A percentile compares a stretch with the other conserved stretches of the same genome.
Evolutionary conservation across 352 stramenopile species (phyloP).

Genomic region (Phytophthora parvispora): DNA sequence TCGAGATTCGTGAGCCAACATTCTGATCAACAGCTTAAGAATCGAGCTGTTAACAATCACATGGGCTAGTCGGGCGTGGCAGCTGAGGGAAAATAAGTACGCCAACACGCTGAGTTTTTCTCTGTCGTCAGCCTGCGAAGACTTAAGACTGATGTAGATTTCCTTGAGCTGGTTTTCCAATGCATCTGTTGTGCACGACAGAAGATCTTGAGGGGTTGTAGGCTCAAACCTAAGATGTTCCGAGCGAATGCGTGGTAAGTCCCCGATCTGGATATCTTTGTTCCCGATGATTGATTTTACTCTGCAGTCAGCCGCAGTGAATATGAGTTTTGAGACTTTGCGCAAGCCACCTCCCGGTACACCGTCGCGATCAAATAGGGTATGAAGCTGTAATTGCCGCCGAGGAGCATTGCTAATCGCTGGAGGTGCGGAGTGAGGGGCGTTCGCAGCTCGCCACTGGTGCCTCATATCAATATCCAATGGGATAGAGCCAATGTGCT

Average conservation of each 20-base stretch:
- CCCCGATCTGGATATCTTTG: conserved; percentile 55
- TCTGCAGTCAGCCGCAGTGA: conserved; percentile 60
- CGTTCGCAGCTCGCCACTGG: conserved; percentile 20
- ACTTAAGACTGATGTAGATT: conserved; percentile 78
- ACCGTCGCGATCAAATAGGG: conserved; percentile 44
- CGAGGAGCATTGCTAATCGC: conserved; percentile 2
- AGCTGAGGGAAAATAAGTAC: conserved; percentile 71
- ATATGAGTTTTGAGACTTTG: conserved; percentile 68
- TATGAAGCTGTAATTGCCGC: conserved; percentile 25
- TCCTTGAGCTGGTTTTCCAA: conserved; percentile 82
- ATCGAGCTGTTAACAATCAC: conserved; percentile 90
- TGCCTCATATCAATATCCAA: conserved; percentile 5
- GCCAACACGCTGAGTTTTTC: conserved; percentile 63
- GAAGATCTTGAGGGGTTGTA: conserved; percentile 46
- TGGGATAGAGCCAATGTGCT: not conserved
- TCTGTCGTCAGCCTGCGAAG: conserved; percentile 17
- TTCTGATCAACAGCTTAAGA: conserved; percentile 65
- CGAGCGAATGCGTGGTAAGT: conserved; percentile 28
- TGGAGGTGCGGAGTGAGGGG: conserved; percentile 45
- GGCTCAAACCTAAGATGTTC: conserved; percentile 53
- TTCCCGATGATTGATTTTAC: conserved; percentile 75
- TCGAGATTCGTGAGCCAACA: conserved; percentile 48
- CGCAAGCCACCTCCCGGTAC: conserved; percentile 41
- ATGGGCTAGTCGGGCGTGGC: conserved; percentile 69
- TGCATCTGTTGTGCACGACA: conserved; percentile 54